Evolutionary conservation across 345 rosid genomes (phyloP).

Genomic region (Erysimum cheiranthoides): DNA sequence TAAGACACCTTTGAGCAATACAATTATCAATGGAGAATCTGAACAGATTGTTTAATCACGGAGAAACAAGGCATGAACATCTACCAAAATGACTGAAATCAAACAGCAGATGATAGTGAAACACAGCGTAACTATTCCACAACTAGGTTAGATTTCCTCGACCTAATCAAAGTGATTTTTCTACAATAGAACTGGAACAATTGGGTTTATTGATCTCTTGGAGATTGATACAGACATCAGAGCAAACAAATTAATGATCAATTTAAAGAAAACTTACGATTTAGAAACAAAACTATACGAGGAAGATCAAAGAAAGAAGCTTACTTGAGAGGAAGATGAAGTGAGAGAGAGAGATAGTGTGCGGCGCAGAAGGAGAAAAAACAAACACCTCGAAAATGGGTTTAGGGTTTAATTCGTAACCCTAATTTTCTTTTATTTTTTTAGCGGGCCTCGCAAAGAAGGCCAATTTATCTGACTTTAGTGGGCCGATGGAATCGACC

Average conservation of each 20-base stretch:
- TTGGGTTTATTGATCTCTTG: background rate
- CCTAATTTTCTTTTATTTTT: background rate
- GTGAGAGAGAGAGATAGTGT: background rate
- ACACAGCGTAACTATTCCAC: background rate
- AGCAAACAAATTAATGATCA: background rate
- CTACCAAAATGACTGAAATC: background rate
- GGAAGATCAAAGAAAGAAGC: conserved; percentile 31
- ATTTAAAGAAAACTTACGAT: background rate
- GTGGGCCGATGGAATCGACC: background rate
- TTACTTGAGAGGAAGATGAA: conserved; percentile 35
- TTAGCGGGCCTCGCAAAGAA: background rate
- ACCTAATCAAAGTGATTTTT: background rate
- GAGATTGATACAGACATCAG: background rate
- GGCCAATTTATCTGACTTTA: background rate
- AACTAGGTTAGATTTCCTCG: background rate
- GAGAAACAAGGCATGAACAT: background rate
- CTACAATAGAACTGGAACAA: background rate
- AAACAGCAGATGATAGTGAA: background rate
- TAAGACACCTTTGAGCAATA: background rate
- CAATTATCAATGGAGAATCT: background rate
- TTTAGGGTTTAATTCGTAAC: conserved; percentile 38
- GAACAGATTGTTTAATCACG: background rate
- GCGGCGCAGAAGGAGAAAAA: conserved; percentile 34
- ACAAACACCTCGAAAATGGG: conserved; percentile 1
- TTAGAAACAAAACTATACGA: background rate